Base-by-base conservation (phyloP, 2,329 filamentous ascomycete species). In the Sarocladium brachiariae region DNA sequence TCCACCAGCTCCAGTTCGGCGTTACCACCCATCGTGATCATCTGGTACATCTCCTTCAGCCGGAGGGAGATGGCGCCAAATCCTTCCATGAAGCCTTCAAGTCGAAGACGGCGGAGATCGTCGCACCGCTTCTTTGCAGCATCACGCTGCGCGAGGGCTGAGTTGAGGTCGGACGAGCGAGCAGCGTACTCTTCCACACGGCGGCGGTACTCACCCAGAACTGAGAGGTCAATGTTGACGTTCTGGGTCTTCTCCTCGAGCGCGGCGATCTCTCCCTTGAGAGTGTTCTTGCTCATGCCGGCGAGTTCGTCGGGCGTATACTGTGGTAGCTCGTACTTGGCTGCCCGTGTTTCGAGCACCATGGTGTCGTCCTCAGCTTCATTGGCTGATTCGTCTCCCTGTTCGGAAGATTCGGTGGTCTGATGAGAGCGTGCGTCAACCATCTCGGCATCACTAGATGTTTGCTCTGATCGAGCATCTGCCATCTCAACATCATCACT, bases 1-100 rank as follows among this genome's bases (percentile, higher is more conserved):
- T 99, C 93, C 35, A 99, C 93, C 21, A 99, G 83, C 68, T 99
- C 95, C 11, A 99, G 80, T 71, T 99, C 93, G 0, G 93, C 93
- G 61, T 99, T 99, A 51, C 93, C 93, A 54, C 93, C 93, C 90
- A 99, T 97, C 19, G 93, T 99, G 66, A 99, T 99, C 91, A 99
- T 96, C 66, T 99, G 93, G 71, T 99, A 99, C 93, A 99, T 99
- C 64, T 99, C 93, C 74, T 99, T 99, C 41, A 99, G 77, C 1
- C 92, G 87, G 21, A 96, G 76, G 1, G 92, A 97, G 67, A 99
- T 99, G 55, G 83, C 86, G 61, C 86, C 86, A 73, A 99, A 97
- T 34, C 95, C 93, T 64, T 95, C 89, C 91, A 97, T 97, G 78
- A 99, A 99, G 31, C 93, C 92, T 60, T 96, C 92, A 7, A 97